Conservation (phyloP, 768 basidiomycete species). For the Tylopilus rubrobrunneus region DNA sequence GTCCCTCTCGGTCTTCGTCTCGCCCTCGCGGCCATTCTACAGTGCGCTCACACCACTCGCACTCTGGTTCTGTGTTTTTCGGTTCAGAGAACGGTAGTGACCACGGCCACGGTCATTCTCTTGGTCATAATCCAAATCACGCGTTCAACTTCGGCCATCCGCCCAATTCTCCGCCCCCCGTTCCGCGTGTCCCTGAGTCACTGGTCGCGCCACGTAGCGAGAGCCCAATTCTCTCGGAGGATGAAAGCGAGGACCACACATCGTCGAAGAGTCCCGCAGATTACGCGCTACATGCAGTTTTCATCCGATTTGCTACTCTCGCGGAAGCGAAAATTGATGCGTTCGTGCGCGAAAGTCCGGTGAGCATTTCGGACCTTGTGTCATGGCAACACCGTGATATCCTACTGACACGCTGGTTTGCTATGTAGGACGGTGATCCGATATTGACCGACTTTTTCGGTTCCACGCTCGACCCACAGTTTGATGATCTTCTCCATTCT, state of each 20-base stretch:
- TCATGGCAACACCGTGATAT: not conserved
- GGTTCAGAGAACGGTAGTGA: constrained; percentile 72
- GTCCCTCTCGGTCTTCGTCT: constrained; percentile 30
- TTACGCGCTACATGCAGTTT: constrained; percentile 83
- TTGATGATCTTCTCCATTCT: constrained; percentile 82
- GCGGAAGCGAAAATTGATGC: constrained; percentile 78
- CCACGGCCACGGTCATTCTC: constrained; percentile 43
- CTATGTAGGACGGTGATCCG: constrained; percentile 63
- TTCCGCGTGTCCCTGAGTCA: constrained; percentile 70
- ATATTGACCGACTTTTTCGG: constrained; percentile 67
- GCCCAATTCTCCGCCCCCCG: constrained; percentile 65
- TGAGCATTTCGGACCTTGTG: constrained; percentile 36
- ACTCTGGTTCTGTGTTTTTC: constrained; percentile 71
- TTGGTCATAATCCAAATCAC: constrained; percentile 27
- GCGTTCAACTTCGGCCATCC: constrained; percentile 23
- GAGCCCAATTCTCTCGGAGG: constrained; percentile 51
- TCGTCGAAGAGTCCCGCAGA: constrained; percentile 83
- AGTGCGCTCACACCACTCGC: constrained; percentile 74
- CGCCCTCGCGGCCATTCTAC: constrained; percentile 56
- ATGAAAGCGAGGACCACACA: constrained; percentile 57
- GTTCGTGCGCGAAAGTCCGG: constrained; percentile 66
- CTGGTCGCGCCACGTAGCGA: constrained; percentile 51
- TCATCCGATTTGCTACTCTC: constrained; percentile 77
- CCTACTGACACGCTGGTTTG: constrained; percentile 4
- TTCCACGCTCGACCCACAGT: constrained; percentile 65